Percentiles rank a stretch among this genome's conserved stretches.
phyloP scores from a whole-genome alignment of 2,329 filamentous ascomycete genomes.

The Fusarium euwallaceae region DNA sequence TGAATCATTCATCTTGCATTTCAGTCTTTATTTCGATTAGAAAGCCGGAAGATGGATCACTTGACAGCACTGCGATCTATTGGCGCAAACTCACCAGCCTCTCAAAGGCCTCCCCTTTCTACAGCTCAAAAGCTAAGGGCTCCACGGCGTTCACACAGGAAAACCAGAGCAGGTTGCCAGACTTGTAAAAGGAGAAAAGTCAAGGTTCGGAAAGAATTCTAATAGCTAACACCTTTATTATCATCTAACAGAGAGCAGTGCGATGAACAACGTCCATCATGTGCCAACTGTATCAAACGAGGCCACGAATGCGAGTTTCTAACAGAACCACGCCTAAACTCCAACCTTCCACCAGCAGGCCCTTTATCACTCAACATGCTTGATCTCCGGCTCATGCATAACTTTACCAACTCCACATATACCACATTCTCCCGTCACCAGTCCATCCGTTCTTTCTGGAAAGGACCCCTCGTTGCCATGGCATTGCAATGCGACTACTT shows the following conservation, averaged over 20 bases:
- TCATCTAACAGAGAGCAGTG: background rate
- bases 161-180: background rate
- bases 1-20: background rate
- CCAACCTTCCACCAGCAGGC: background rate
- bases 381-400: background rate
- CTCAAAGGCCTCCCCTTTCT: background rate
- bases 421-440: background rate
- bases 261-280: background rate
- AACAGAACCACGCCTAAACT: accelerated
- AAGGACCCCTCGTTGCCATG: background rate
- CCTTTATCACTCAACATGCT: background rate
- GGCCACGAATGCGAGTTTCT: background rate
- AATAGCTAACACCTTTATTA: too few relatives aligned
- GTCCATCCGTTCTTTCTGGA: background rate
- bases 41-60: background rate
- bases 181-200: background rate
- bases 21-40: background rate
- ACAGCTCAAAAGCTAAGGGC: background rate
- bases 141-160: background rate
- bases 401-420: background rate
- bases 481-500: background rate
- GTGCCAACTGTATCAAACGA: background rate
- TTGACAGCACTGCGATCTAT: background rate
- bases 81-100: background rate
- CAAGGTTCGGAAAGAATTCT: background rate